Evolutionary conservation across 23 red algal species (phyloP), one percentile per base, ranked within the genome.

Genomic region (Gracilaria caudata): DNA sequence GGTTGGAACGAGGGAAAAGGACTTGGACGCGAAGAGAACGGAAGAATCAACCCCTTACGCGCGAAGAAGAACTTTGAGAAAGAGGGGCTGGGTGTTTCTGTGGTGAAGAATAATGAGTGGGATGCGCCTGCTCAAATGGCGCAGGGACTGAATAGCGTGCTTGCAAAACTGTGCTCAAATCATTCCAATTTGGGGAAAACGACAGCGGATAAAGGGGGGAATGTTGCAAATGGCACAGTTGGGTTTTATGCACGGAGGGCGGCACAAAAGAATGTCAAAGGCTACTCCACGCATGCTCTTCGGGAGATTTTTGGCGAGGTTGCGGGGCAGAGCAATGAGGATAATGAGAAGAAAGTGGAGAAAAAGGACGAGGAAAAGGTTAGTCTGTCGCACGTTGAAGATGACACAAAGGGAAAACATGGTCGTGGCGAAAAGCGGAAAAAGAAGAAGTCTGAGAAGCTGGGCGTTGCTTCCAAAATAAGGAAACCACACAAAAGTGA

Each of bases 1-100:
- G 93, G 93, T 6, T 95, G 93, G 93, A 77, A 51, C 44, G 93
- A 95, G 49, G 93, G 93, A 21, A 95, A 95, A 68, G 93, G 93
- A 1, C 86, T 95, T 0, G 93, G 93, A 3, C 57, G 72, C 13
- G 47, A 66, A 16, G 86, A 95, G 47, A 77, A 95, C 58, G 93
- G 93, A 17, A 21, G 39, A 36, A 55, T 38, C 17, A 36, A 91
- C 26, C 60, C 61, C 8, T n/a, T 95, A 43, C 75, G 77, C 33
- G 86, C 78, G 33, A 74, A 61, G 34, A 81, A 86, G 81, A 95
- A 95, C 23, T 35, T 56, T 49, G 84, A 68, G 19, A 74, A 44
- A 29, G 26, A 54, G 26, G 92, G 92, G 23, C n/a, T 89, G 24
- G 83, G 92, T 21, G 57, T 77, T 25, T 23, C 64, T 8, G 71